phyloP scores from a whole-genome alignment of 2,329 filamentous ascomycete species.

The Talaromyces sp. region DNA sequence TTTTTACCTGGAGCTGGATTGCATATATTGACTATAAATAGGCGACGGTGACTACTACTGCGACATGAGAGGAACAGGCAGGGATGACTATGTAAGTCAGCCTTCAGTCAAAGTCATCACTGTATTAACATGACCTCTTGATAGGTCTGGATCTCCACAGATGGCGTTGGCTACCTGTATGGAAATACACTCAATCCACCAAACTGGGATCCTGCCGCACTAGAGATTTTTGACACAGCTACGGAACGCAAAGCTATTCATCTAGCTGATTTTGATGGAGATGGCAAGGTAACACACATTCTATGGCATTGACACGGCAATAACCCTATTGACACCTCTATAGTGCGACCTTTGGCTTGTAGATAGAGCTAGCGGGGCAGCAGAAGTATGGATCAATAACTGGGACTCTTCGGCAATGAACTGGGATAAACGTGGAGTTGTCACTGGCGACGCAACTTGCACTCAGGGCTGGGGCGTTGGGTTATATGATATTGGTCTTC shows the following conservation, averaged over 20 bases:
- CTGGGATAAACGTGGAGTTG: background rate
- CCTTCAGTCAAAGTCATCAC: background rate
- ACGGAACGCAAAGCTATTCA: background rate
- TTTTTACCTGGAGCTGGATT: background rate
- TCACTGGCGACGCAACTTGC: background rate
- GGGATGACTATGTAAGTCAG: background rate
- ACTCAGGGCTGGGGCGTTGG: background rate
- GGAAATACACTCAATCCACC: background rate
- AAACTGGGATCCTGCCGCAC: background rate
- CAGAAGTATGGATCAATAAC: background rate
- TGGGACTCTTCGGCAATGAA: background rate
- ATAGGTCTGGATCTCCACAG: background rate
- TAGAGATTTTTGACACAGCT: background rate
- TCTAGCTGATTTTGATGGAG: constrained; percentile 1
- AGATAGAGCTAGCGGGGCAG: background rate
- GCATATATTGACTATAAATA: background rate
- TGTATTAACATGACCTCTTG: background rate
- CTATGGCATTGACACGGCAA: background rate
- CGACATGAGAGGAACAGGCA: background rate
- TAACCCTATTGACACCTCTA: background rate
- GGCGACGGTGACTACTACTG: constrained; percentile 1
- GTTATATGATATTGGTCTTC: background rate
- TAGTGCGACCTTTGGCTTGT: background rate
- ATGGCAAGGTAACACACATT: background rate
- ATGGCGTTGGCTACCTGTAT: background rate